phyloP scores from a whole-genome alignment of 805 yeast species.

The Candida ponderosae region DNA sequence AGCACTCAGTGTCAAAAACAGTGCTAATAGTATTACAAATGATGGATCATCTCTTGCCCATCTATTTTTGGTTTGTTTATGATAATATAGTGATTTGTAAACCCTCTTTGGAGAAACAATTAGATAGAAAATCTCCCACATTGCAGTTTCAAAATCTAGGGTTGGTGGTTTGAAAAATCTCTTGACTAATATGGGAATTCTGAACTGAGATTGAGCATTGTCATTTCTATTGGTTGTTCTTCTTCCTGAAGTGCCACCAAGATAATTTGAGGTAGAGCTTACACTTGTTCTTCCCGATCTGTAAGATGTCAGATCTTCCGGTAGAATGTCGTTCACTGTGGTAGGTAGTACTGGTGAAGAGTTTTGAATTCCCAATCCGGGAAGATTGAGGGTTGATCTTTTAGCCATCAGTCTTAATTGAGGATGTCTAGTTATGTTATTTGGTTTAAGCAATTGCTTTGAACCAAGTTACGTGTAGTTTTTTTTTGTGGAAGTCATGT shows the following conservation, averaged over 20 bases:
- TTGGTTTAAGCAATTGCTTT: no score
- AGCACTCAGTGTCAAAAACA: slow-evolving; percentile 63
- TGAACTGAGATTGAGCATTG: slow-evolving; percentile 7
- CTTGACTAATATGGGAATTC: slow-evolving; percentile 26
- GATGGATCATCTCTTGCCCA: slow-evolving; percentile 94
- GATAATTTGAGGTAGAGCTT: not conserved
- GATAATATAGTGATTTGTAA: slow-evolving; percentile 73
- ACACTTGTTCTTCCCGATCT: slow-evolving; percentile 15
- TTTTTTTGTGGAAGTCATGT: no score
- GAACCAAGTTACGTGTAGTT: no score
- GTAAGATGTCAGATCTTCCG: slow-evolving; percentile 15
- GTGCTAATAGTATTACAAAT: slow-evolving; percentile 65
- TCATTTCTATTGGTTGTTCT: not conserved
- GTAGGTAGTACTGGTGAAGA: slow-evolving; percentile 10
- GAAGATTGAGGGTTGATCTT: not conserved
- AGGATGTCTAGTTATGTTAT: no score
- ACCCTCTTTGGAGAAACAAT: slow-evolving; percentile 73
- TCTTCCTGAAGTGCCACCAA: slow-evolving; percentile 3
- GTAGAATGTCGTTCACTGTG: slow-evolving; percentile 8
- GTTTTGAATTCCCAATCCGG: not conserved
- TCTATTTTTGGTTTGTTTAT: slow-evolving; percentile 66
- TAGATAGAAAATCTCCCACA: slow-evolving; percentile 81
- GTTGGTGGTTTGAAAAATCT: slow-evolving; percentile 67
- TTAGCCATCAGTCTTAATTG: not conserved
- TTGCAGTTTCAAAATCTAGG: slow-evolving; percentile 85